Percentiles rank a stretch among this genome's conserved stretches.
These are phyloP conservation scores for Monosporascus sp. DNA, from an alignment of 2,329 filamentous ascomycete genomes.

Conservation along the genomic window DNA sequence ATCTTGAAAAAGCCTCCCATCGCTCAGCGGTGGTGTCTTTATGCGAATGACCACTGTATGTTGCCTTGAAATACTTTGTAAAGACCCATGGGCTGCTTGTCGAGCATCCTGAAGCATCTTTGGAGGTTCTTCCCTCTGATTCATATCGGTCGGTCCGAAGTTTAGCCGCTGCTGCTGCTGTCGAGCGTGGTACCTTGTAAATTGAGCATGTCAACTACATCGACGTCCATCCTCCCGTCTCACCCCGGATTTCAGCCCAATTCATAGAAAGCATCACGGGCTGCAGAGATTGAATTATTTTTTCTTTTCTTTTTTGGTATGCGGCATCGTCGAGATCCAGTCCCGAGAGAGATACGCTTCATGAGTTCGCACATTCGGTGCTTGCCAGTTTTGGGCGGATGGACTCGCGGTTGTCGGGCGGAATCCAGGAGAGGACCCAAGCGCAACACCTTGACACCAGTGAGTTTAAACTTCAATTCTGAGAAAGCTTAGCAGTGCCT, in stretches of 20 bases:
- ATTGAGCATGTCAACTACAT: not conserved
- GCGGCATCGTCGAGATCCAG: not conserved
- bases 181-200: not conserved
- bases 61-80: not conserved
- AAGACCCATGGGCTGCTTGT: not conserved
- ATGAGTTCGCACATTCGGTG: not conserved
- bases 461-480: too few species aligned
- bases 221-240: not conserved
- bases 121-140: not conserved
- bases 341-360: not conserved
- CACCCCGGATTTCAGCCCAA: not conserved
- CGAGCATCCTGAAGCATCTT: not conserved
- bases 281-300: not conserved
- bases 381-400: not conserved
- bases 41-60: not conserved
- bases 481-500: too few species aligned
- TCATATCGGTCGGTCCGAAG: conserved; percentile 11
- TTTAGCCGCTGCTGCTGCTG: conserved; percentile 14
- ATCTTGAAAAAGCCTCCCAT: not conserved
- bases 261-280: not conserved
- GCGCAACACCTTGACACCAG: too few species aligned
- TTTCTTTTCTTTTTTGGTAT: not conserved
- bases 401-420: not conserved
- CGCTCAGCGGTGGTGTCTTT: not conserved
- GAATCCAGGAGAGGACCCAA: too few species aligned